These are phyloP conservation scores for Ottelia alismoides DNA, from an alignment of 106 monocot species.

Conservation along the genomic window DNA sequence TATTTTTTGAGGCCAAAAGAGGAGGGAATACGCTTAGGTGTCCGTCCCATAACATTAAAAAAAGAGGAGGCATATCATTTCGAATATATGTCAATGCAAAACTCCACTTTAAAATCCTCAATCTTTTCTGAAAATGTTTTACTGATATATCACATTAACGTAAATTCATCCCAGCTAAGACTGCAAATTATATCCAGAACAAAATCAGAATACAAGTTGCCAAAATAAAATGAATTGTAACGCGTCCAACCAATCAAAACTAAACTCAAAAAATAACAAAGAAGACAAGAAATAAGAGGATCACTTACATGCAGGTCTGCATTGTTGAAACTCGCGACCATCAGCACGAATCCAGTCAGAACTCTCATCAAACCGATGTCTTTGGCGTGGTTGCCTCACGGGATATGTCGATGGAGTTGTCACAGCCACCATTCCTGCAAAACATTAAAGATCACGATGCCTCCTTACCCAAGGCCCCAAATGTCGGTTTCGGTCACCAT, in stretches of 20 bases:
- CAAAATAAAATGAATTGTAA: neutral
- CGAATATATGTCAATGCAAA: too few species aligned
- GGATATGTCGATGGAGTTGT: conserved; percentile 15
- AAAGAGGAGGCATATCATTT: too few species aligned
- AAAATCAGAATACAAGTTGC: neutral
- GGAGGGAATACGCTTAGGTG: too few species aligned
- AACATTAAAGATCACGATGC: too few species aligned
- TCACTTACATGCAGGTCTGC: conserved; percentile 21
- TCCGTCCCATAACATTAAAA: too few species aligned
- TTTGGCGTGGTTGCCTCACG: conserved; percentile 1
- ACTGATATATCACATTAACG: neutral
- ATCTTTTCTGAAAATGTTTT: neutral
- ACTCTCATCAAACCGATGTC: neutral
- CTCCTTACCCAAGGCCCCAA: too few species aligned
- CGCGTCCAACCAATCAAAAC: too few species aligned
- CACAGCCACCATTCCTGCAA: too few species aligned
- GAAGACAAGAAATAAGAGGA: neutral
- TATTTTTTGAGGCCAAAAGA: too few species aligned
- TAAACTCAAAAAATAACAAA: too few species aligned
- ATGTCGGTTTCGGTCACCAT: too few species aligned
- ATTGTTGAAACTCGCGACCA: conserved; percentile 22
- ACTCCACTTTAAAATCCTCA: too few species aligned
- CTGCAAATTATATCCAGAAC: neutral
- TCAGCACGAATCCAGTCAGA: conserved; percentile 16
- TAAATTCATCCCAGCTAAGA: neutral